A percentile compares a stretch with the other conserved stretches of the same genome.
These are phyloP conservation scores for Stachybotrys chlorohalonatus DNA, from an alignment of 2,329 filamentous ascomycete species.

Conservation along the genomic window DNA sequence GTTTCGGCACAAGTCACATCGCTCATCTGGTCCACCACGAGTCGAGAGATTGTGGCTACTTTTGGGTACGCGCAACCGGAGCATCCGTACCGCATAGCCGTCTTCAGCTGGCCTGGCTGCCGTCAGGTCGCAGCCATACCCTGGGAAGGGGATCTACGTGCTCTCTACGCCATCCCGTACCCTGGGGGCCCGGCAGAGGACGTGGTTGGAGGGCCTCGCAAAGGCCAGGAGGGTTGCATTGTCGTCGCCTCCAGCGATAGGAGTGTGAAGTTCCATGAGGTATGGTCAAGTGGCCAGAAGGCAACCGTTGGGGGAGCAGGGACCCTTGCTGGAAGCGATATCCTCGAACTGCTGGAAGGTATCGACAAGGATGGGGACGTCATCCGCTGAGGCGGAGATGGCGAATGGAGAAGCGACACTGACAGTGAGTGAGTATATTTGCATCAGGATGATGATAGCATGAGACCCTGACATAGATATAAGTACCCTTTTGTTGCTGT, in stretches of 20 bases:
- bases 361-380: slow-evolving; percentile 66
- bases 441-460: background rate
- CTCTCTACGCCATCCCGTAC: slow-evolving; percentile 82
- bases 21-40: slow-evolving; percentile 78
- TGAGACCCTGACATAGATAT: background rate
- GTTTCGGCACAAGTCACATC: slow-evolving; percentile 91
- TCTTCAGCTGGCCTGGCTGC: slow-evolving; percentile 93
- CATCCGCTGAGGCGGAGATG: slow-evolving; percentile 44
- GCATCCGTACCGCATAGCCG: slow-evolving; percentile 79
- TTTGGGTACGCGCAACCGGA: slow-evolving; percentile 91
- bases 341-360: slow-evolving; percentile 73
- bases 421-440: background rate
- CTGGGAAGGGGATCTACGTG: slow-evolving; percentile 71
- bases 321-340: slow-evolving; percentile 72
- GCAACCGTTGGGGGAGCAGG: slow-evolving; percentile 43
- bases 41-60: slow-evolving; percentile 82
- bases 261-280: slow-evolving; percentile 90
- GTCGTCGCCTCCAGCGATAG: slow-evolving; percentile 88
- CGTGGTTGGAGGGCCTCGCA: slow-evolving; percentile 12
- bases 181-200: slow-evolving; percentile 39
- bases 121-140: slow-evolving; percentile 76
- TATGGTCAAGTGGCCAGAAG: slow-evolving; percentile 65
- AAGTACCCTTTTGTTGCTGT: background rate
- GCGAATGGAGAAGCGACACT: background rate
- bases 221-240: slow-evolving; percentile 50